These are phyloP conservation scores for Dipodascus geniculatus DNA, from an alignment of 805 yeast genomes.

Conservation along the genomic window DNA sequence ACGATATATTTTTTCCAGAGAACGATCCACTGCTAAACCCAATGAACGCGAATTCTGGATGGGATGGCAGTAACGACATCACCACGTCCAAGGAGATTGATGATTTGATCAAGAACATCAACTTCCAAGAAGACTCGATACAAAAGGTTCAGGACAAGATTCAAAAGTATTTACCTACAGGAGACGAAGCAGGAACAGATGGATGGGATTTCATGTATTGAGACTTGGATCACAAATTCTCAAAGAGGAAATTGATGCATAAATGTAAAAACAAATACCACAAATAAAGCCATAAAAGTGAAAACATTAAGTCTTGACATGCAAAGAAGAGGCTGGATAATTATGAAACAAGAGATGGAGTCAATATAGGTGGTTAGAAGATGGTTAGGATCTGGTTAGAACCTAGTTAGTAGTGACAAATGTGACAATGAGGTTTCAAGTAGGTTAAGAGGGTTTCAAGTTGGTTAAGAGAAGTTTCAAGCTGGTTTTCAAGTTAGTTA, in stretches of 20 bases:
- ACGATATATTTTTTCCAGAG: too few relatives aligned
- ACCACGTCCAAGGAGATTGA: too few relatives aligned
- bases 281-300: neutral
- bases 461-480: too few relatives aligned
- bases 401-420: neutral
- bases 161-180: neutral
- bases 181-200: neutral
- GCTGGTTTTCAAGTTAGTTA: too few relatives aligned
- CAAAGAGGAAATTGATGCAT: too few relatives aligned
- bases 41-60: too few relatives aligned
- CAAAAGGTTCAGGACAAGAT: neutral
- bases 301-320: neutral
- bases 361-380: neutral
- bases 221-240: too few relatives aligned
- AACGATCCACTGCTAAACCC: too few relatives aligned
- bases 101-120: neutral
- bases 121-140: neutral
- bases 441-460: neutral
- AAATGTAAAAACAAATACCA: neutral
- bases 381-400: neutral
- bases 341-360: neutral
- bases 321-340: neutral
- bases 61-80: too few relatives aligned
- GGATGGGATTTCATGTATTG: neutral
- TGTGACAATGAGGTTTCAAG: neutral